Evolutionary conservation across 208 protist genomes (phyloP), one percentile per base, ranked within the genome.

Genomic region (Borovskyia barvae): DNA sequence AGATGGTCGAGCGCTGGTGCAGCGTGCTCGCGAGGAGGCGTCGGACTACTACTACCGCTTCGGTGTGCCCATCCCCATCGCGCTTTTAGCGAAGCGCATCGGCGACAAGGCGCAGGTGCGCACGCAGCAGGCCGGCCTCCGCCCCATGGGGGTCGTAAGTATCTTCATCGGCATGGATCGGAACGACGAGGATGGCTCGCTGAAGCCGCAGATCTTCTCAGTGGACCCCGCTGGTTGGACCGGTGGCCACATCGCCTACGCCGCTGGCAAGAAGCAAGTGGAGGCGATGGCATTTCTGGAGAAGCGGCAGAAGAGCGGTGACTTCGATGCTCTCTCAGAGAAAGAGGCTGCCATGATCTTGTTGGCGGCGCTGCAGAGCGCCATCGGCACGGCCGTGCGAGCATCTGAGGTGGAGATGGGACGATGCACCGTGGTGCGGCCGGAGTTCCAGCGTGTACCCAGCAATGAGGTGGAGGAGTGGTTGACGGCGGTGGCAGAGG

Each of bases 41-140:
- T 93, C 97, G 9, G 72, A 97, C 22, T 99, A 98, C 76, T 88
- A 98, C 68, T 97, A 97, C 76, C 82, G 94, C 50, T 96, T 93
- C 71, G 98, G 98, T 29, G 87, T 98, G 43, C 86, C 97, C 28
- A 98, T 99, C 19, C 97, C 97, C n/a, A 77, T 98, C 39, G 84
- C 84, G 56, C 79, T 94, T 22, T 59, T 99, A 12, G 98, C 98
- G 26, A 98, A 98, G 80, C 87, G 94, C 9, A 77, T 99, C 46
- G 98, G 96, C 8, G 97, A 99, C 75, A 80, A 95, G 63, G 87
- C 92, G 19, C 98, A 99, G 85, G 78, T 99, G 43, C 97, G 95
- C 65, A 99, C 98, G 12, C 98, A 99, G 82, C 92, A 98, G 48
- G 95, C 96, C n/a, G 96, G 89, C 22, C 79, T 98, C 55, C 91